Conservation (phyloP, 768 basidiomycete genomes). For the Omphalotus guepiniiformis region DNA sequence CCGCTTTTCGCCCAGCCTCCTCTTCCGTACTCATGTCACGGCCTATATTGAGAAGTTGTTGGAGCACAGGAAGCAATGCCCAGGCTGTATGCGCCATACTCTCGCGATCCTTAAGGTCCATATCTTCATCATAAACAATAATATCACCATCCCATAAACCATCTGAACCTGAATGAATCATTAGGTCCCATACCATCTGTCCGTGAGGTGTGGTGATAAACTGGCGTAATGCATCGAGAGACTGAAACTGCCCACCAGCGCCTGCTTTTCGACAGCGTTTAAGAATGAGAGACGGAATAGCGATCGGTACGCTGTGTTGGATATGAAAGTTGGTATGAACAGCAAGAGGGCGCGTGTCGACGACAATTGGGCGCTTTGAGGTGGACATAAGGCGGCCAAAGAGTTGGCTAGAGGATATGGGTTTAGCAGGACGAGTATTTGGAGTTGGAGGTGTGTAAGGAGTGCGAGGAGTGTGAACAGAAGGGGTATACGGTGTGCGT, state of each 20-base stretch:
- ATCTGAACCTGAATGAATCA: slow-evolving; percentile 17
- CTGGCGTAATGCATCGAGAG: slow-evolving; percentile 65
- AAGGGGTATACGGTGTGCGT: slow-evolving; percentile 14
- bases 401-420: slow-evolving; percentile 45
- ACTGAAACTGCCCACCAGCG: slow-evolving; percentile 36
- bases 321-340: slow-evolving; percentile 65
- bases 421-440: slow-evolving; percentile 15
- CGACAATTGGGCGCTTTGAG: slow-evolving; percentile 55
- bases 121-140: slow-evolving; percentile 74
- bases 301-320: slow-evolving; percentile 71
- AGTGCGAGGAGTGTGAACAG: slow-evolving; percentile 12
- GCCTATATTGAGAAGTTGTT: slow-evolving; percentile 41
- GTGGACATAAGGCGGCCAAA: slow-evolving; percentile 45
- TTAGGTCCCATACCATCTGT: slow-evolving; percentile 44
- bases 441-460: slow-evolving; percentile 9
- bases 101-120: slow-evolving; percentile 60
- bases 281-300: slow-evolving; percentile 86
- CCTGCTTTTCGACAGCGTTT: slow-evolving; percentile 75
- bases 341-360: slow-evolving; percentile 76
- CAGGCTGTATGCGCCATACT: slow-evolving; percentile 58
- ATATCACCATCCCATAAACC: slow-evolving; percentile 72
- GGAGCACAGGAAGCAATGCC: slow-evolving; percentile 62
- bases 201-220: slow-evolving; percentile 80
- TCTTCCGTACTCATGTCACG: not conserved
- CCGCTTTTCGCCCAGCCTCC: slow-evolving; percentile 42